Evolutionary conservation across 106 monocot species (phyloP), one percentile per base, ranked within the genome.

Genomic region (Gastrodia elata): DNA sequence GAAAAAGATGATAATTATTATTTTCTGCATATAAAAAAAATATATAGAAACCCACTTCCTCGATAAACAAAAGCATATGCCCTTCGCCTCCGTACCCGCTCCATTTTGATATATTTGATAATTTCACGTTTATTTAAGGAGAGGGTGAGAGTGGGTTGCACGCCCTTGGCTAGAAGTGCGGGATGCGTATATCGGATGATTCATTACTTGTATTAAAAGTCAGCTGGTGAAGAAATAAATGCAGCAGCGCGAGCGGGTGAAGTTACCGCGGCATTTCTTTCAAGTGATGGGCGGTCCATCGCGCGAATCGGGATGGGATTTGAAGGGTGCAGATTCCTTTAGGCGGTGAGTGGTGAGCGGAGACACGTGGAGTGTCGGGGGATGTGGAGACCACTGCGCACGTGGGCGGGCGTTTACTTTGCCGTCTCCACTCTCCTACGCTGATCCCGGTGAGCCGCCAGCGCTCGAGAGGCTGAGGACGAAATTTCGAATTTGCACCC

Each of bases 331-430:
- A n/a, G 61, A 34, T 20, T 13, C 30, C 22, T 33, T 44, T 26
- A 27, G 61, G 41, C 34, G 34, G 38, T 35, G 68, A 22, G 64
- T 8, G 5, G 52, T 56, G 49, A 32, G 73, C 46, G 65, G 13
- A 5, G 67, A 72, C 81, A 81, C 65, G 81, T 81, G 76, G 18
- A 49, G 46, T 81, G 81, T 81, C 81, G 81, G 81, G 32, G 9
- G n/a, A n/a, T 20, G 4, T 10, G 44, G 44, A 70, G 71, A 76
- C 0, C 43, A 24, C 15, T 30, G 26, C 13, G 22, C 30, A 55
- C 39, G 38, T 38, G 18, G 14, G 0, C 34, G 30, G 40, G n/a
- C 78, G 72, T 78, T 72, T 78, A 72, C 72, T 72, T 72, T 58
- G 27, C 36, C 43, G 11, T 26, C 4, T 0, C 0, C 39, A 27